These are phyloP conservation scores for Artemisia annua DNA, from an alignment of 129 eudicot genomes.

Conservation along the genomic window DNA sequence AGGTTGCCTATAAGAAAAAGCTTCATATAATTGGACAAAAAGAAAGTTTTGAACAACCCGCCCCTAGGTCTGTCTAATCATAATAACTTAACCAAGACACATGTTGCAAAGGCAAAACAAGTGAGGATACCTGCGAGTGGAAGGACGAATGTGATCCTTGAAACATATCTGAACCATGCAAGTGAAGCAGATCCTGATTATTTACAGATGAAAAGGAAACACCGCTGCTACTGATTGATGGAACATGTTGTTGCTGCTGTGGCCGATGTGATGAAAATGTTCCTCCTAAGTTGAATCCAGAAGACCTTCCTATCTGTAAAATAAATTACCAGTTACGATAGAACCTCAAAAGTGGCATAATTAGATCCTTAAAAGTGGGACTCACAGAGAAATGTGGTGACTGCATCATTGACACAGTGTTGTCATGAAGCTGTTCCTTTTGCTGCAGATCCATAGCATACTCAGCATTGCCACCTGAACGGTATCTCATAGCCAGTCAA, in stretches of 20 bases:
- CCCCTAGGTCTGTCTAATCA: not conserved
- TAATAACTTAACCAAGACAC: slow-evolving; percentile 4
- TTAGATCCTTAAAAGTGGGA: slow-evolving; percentile 2
- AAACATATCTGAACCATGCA: slow-evolving; percentile 76
- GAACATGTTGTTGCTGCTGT: slow-evolving; percentile 54
- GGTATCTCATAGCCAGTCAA: slow-evolving; percentile 14
- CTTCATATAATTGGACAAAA: not conserved
- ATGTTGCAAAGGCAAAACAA: not conserved
- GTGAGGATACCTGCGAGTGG: slow-evolving; percentile 59
- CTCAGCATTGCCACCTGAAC: slow-evolving; percentile 84
- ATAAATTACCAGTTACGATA: not conserved
- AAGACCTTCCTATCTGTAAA: slow-evolving; percentile 74
- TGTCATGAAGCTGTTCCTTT: slow-evolving; percentile 86
- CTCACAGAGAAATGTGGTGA: slow-evolving; percentile 85
- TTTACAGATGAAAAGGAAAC: slow-evolving; percentile 17
- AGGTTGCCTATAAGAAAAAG: too few species aligned
- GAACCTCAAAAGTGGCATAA: not conserved
- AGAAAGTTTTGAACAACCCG: not conserved
- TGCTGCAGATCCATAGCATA: slow-evolving; percentile 86
- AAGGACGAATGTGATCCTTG: slow-evolving; percentile 61
- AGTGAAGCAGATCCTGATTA: slow-evolving; percentile 69
- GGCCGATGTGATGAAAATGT: slow-evolving; percentile 75
- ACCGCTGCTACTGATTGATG: slow-evolving; percentile 29
- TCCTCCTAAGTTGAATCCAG: slow-evolving; percentile 77
- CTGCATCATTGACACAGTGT: slow-evolving; percentile 73